A percentile compares a stretch with the other conserved stretches of the same genome.
Evolutionary conservation across 2,329 filamentous ascomycete species (phyloP).

Genomic region (Botrytis byssoidea): DNA sequence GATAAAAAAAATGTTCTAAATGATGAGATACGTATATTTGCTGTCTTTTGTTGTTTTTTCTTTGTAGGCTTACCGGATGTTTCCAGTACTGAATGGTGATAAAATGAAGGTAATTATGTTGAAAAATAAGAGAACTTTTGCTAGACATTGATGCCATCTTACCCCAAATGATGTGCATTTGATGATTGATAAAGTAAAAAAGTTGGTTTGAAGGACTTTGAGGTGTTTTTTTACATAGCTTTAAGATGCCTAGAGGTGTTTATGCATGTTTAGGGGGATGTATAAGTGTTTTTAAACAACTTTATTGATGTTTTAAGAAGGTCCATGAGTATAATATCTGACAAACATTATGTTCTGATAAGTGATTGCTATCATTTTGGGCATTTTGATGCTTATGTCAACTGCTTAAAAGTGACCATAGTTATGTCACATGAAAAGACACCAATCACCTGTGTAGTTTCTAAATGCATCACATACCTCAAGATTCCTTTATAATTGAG

Average conservation of each 20-base stretch:
- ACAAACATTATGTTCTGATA: not conserved
- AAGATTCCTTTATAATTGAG: not conserved
- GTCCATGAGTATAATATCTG: not conserved
- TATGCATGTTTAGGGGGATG: not conserved
- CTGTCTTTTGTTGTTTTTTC: accelerated
- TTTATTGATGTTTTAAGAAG: not conserved
- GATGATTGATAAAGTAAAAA: not conserved
- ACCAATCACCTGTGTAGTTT: not conserved
- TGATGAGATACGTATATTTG: not conserved
- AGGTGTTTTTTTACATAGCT: not conserved
- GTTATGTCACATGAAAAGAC: accelerated
- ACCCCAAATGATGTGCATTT: not conserved
- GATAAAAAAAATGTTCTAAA: not conserved
- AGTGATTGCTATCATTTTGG: not conserved
- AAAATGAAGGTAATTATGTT: not conserved
- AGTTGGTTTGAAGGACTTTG: not conserved
- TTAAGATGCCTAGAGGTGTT: not conserved
- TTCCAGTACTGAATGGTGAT: accelerated
- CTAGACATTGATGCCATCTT: accelerated
- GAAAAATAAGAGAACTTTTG: not conserved
- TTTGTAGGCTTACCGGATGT: accelerated
- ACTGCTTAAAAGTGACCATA: accelerated
- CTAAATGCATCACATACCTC: not conserved
- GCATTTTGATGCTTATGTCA: no score
- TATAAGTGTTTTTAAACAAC: not conserved